Evolutionary conservation across 2,329 filamentous ascomycete species (phyloP), one percentile per base, ranked within the genome.

Genomic region (Exophiala sp.): DNA sequence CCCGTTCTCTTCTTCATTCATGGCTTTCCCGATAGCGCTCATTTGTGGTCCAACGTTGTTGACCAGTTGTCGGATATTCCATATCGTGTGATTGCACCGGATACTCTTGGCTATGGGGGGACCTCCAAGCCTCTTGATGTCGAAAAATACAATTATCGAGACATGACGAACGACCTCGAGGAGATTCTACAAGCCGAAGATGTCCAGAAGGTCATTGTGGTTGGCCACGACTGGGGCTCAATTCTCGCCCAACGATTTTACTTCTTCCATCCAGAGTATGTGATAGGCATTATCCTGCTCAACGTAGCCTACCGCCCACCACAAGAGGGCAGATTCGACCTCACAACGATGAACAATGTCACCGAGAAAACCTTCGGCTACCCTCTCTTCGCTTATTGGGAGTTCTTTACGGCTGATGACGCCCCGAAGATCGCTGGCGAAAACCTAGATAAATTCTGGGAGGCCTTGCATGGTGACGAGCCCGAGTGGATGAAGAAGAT

Each of bases 201-300:
- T 2, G 55, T 73, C 16, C 39, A 61, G 42, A 64, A 65, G 34
- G 66, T 69, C 29, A 67, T 79, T 50, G 68, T 73, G 2, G 65
- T 78, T 32, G 78, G 76, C 40, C 77, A 79, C 56, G 77, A 80
- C 62, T 80, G 76, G 76, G 78, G 78, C 36, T 70, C 71, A 12
- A 55, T 50, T 6, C 55, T 73, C 9, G 69, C 71, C 0, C 68
- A 72, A 49, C 69, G 75, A 11, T 54, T 77, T 11, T 76, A 72
- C 59, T 68, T 74, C 44, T 72, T 71, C 57, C 62, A 73, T 48
- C 72, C 70, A 0, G 63, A 71, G 2, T 69, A 73, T 10, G 71
- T 76, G 5, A 44, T 62, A 3, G 75, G 72, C n/a, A 60, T 79
- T 1, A 62, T 71, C 5, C 65, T 76, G 54, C 52, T 78, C 14